These are phyloP conservation scores for Discostella stelligeroides DNA, from an alignment of 108 stramenopile genomes.

Conservation along the genomic window DNA sequence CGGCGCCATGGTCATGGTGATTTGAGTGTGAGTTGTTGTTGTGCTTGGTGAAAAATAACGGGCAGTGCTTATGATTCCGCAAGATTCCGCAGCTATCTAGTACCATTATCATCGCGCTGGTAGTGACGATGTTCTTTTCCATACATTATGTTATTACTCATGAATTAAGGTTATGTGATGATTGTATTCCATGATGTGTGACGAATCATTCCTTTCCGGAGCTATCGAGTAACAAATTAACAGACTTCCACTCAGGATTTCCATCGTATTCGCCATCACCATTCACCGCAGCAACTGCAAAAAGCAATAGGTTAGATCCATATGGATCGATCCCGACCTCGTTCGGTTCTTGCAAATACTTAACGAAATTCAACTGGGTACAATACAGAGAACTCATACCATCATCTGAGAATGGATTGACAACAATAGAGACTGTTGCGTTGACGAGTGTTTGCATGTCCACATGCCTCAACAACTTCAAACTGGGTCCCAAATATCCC, in stretches of 20 bases:
- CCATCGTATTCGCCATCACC: constrained; percentile 25
- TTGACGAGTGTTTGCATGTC: constrained; percentile 37
- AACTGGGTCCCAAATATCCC: constrained; percentile 31
- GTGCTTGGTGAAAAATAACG: too few relatives aligned
- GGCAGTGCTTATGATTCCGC: too few relatives aligned
- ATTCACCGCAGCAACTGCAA: constrained; percentile 38
- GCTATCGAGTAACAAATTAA: constrained; percentile 15
- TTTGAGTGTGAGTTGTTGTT: too few relatives aligned
- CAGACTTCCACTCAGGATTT: constrained; percentile 38
- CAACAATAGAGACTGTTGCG: constrained; percentile 10
- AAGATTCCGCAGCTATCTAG: too few relatives aligned
- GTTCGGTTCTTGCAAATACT: constrained; percentile 35
- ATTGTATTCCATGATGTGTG: constrained; percentile 2
- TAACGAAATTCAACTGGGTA: constrained; percentile 24
- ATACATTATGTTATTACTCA: too few relatives aligned
- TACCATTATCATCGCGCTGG: too few relatives aligned
- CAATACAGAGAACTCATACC: not conserved
- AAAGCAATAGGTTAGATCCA: constrained; percentile 38
- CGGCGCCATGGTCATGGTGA: too few relatives aligned
- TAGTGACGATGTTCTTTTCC: too few relatives aligned
- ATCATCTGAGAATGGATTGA: not conserved
- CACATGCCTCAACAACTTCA: constrained; percentile 11
- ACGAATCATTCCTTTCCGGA: constrained; percentile 8
- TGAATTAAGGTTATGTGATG: not conserved
- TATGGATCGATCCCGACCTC: constrained; percentile 40